Evolutionary conservation across 2,329 filamentous ascomycete species (phyloP), one percentile per base, ranked within the genome.

Genomic region (Fusarium foetens): DNA sequence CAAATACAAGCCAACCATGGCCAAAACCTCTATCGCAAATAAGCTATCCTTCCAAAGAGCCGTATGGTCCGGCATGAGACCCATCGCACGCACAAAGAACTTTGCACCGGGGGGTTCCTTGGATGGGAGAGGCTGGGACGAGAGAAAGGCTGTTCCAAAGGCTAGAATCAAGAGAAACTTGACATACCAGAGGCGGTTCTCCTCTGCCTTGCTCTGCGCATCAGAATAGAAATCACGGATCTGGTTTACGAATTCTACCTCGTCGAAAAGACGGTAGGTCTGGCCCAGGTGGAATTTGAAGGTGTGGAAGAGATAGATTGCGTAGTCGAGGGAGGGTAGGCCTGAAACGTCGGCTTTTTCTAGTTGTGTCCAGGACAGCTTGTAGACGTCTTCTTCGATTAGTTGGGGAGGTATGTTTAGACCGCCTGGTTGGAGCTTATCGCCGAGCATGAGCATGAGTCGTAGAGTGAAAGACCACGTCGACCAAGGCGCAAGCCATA

Each of bases 141-240:
- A 46, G 3, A 74, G 65, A 39, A 79, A 79, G 5, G 78, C 78
- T 11, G 72, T 78, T 12, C 78, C 77, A 65, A 78, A 79, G 2
- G 86, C 85, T 21, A 88, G 78, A 23, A 88, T 81, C 7, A 88
- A 75, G 8, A 88, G 78, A 57, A 85, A 86, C 63, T 88, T 85
- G 51, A 86, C 81, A 71, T 85, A 86, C 86, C 86, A 87, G 27
- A 88, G 69, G 31, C 58, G 62, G 16, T 60, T 70, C 23, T 73
- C 67, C 13, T 60, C 46, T 19, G 73, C 76, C 29, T 70, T 77
- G 25, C 27, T 45, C n/a, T 66, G 46, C 2, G 75, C 66, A 12
- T 77, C 64, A 8, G 66, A 68, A 36, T 78, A 77, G 14, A 77
- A 77, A 1, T 75, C 70, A 5, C 74, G 71, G 5, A 80, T 71